These are phyloP conservation scores for Kitagawia praeruptora DNA, from an alignment of 129 eudicot species.

Conservation along the genomic window DNA sequence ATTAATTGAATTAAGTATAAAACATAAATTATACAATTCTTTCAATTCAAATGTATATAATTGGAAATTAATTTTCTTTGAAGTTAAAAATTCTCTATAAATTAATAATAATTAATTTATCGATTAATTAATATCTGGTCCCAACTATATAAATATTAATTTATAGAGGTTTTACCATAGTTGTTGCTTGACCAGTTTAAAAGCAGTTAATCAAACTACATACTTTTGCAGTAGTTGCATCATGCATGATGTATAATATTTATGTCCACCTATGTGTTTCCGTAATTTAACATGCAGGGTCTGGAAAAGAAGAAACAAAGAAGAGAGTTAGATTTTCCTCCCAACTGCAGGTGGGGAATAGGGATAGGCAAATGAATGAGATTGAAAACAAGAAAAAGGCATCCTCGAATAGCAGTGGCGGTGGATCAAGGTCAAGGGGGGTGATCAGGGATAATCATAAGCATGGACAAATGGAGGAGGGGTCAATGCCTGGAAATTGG, in stretches of 20 bases:
- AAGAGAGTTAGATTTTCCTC: constrained; percentile 64
- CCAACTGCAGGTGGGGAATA: constrained; percentile 8
- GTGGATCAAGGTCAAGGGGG: neutral
- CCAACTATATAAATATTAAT: no score
- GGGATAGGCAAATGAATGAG: neutral
- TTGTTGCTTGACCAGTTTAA: neutral
- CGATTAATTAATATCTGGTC: no score
- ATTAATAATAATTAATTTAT: no score
- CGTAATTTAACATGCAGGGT: constrained; percentile 16
- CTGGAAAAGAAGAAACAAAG: constrained; percentile 32
- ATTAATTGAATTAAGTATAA: no score
- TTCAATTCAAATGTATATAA: no score
- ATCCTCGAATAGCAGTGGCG: neutral
- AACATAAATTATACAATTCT: no score
- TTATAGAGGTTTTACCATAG: no score
- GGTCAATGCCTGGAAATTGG: constrained; percentile 63
- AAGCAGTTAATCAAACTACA: neutral
- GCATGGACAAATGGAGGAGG: neutral
- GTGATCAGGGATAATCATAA: constrained; percentile 5
- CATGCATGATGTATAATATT: neutral
- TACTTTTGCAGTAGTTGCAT: neutral
- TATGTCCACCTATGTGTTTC: no score
- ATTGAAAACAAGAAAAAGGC: constrained; percentile 4
- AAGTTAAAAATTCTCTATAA: no score
- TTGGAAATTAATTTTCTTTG: no score